Evolutionary conservation across 2,329 filamentous ascomycete genomes (phyloP).

Genomic region (Exserohilum turcica): DNA sequence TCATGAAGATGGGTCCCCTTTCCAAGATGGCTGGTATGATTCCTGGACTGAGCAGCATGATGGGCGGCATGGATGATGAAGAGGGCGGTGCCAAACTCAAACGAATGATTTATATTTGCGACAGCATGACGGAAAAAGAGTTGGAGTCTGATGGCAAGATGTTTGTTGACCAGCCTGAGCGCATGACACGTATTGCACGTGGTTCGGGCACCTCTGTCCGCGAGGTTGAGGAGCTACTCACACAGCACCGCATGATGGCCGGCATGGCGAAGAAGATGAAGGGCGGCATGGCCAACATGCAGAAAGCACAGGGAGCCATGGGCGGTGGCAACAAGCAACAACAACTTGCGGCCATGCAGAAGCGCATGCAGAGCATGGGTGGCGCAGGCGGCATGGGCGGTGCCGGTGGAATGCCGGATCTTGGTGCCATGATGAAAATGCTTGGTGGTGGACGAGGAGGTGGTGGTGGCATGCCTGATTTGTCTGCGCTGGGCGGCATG

Average conservation of each 20-base stretch:
- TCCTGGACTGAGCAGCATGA: constrained; percentile 89
- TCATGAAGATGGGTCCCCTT: constrained; percentile 99
- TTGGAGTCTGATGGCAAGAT: constrained; percentile 94
- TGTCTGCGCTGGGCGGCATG: constrained; percentile 64
- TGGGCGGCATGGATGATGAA: constrained; percentile 95
- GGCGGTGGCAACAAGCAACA: constrained; percentile 88
- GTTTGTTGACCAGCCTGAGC: constrained; percentile 86
- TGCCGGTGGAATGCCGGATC: constrained; percentile 71
- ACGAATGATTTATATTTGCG: constrained; percentile 98
- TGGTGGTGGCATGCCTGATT: constrained; percentile 67
- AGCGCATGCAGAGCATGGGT: constrained; percentile 90
- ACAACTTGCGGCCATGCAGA: constrained; percentile 97
- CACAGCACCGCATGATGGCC: constrained; percentile 98
- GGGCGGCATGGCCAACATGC: constrained; percentile 97
- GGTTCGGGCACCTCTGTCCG: constrained; percentile 89
- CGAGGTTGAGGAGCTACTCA: constrained; percentile 96
- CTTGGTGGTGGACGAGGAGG: constrained; percentile 71
- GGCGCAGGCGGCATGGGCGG: constrained; percentile 68
- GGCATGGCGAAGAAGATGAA: constrained; percentile 99
- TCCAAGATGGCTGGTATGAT: constrained; percentile 99
- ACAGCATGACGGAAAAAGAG: constrained; percentile 96
- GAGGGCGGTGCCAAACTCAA: constrained; percentile 92
- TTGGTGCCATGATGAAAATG: constrained; percentile 91
- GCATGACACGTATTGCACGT: constrained; percentile 88
- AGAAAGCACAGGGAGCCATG: constrained; percentile 88